phyloP scores from a whole-genome alignment of 2,329 filamentous ascomycete genomes.

The Xylariales sp. region DNA sequence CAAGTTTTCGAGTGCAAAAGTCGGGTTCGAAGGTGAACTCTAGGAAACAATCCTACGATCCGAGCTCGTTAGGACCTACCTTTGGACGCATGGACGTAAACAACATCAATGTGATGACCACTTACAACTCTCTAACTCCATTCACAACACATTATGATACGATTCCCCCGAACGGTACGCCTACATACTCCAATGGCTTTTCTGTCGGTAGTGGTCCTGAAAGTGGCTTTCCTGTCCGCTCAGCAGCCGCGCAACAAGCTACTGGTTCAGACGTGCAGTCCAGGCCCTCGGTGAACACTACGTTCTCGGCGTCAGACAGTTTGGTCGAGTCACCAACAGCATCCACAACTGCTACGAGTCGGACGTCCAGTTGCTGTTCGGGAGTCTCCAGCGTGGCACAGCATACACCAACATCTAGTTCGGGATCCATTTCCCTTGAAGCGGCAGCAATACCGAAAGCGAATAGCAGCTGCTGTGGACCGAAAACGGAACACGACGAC shows the following conservation, averaged over 20 bases:
- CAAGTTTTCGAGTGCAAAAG: constrained; percentile 44
- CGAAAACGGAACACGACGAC: background rate
- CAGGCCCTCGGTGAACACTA: background rate
- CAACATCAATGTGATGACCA: constrained; percentile 49
- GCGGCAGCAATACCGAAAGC: constrained; percentile 1
- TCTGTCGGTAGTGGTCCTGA: background rate
- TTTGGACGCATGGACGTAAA: constrained; percentile 50
- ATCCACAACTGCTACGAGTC: background rate
- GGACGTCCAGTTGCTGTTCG: constrained; percentile 4
- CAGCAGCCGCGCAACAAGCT: background rate
- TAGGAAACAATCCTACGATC: constrained; percentile 47
- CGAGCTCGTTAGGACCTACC: constrained; percentile 24
- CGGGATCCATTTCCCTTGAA: constrained; percentile 9
- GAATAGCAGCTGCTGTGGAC: background rate
- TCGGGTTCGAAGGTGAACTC: constrained; percentile 29
- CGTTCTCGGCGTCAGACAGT: background rate
- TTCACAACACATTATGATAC: too few relatives aligned
- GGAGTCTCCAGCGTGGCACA: background rate
- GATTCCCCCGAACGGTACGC: too few relatives aligned
- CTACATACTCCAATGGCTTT: background rate
- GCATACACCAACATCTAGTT: background rate
- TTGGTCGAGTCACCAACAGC: constrained; percentile 9
- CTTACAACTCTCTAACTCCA: constrained; percentile 9
- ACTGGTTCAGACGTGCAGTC: background rate
- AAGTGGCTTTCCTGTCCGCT: background rate